Evolutionary conservation across 129 eudicot genomes (phyloP).

Genomic region (Centrapalus pauciflorus): DNA sequence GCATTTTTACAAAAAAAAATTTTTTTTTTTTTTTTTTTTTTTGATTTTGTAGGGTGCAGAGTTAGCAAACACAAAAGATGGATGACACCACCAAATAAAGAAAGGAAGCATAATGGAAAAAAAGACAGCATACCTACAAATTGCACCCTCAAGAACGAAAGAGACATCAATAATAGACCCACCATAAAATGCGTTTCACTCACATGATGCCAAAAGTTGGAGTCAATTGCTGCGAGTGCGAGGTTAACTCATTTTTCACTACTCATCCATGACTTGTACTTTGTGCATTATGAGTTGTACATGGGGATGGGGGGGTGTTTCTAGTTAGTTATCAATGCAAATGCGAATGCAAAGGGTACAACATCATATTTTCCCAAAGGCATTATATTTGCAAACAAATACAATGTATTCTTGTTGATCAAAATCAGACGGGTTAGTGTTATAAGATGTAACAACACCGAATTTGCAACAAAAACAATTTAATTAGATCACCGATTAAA

Average conservation of each 20-base stretch:
- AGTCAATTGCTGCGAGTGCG: no score
- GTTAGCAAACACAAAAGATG: neutral
- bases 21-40: no score
- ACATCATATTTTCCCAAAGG: neutral
- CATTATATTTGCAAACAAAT: neutral
- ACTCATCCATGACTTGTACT: neutral
- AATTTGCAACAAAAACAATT: conserved; percentile 12
- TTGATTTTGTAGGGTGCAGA: neutral
- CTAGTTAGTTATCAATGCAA: neutral
- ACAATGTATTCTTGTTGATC: conserved; percentile 9
- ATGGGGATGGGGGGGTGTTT: conserved; percentile 7
- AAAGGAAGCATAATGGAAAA: neutral
- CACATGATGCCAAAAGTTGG: no score
- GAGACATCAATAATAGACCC: conserved; percentile 16
- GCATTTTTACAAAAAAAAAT: neutral
- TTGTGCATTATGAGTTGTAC: neutral
- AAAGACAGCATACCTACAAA: neutral
- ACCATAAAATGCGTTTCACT: neutral
- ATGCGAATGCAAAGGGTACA: conserved; percentile 16
- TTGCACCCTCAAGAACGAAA: conserved; percentile 12
- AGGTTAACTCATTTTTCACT: neutral
- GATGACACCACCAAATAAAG: neutral
- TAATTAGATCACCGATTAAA: neutral
- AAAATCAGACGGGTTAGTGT: conserved; percentile 16
- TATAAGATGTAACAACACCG: conserved; percentile 13